Evolutionary conservation across 306 rosid species (phyloP), one percentile per base, ranked within the genome.

Genomic region (Styphnolobium japonicum): DNA sequence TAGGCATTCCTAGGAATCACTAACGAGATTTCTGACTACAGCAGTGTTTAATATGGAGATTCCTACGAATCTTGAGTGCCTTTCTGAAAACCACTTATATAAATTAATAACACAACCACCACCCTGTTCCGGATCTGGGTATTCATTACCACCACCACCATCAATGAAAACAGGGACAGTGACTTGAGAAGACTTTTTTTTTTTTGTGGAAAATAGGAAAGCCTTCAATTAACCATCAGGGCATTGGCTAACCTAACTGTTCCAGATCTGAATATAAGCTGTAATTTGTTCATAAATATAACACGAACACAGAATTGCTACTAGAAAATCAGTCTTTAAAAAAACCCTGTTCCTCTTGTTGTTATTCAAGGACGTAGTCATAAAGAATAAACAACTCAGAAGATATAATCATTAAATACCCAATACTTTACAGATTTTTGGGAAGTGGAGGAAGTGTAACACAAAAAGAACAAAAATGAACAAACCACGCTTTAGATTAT

Each of bases 361-460:
- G 64, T 57, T 25, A 7, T 57, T 22, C n/a, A 10, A 11, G 46
- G n/a, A 0, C 2, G 40, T 36, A 63, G 46, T 29, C 34, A 12
- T 12, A 56, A 11, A 21, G 25, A 55, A 52, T 10, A 33, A 6
- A 10, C 64, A 10, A 46, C 0, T 11, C 14, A 46, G 52, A 1
- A 11, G 31, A 27, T 27, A 27, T 27, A 27, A 3, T 27, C 43
- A 61, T 31, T 31, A 25, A 4, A 25, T 18, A 14, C 25, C 39
- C 6, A 25, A 58, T 25, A 3, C 55, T 15, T 16, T 57, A 10
- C 36, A 23, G 21, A 0, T 48, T 55, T 48, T 55, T 0, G 62
- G 81, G 72, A 45, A 1, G 2, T 3, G 31, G 83, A 82, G 60
- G 88, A 67, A 0, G 4, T 51, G 57, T 16, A 16, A 51, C 57